A percentile compares a stretch with the other conserved stretches of the same genome.
phyloP scores from a whole-genome alignment of 75 land plant species.

The Pseudotsuga menziesii region DNA sequence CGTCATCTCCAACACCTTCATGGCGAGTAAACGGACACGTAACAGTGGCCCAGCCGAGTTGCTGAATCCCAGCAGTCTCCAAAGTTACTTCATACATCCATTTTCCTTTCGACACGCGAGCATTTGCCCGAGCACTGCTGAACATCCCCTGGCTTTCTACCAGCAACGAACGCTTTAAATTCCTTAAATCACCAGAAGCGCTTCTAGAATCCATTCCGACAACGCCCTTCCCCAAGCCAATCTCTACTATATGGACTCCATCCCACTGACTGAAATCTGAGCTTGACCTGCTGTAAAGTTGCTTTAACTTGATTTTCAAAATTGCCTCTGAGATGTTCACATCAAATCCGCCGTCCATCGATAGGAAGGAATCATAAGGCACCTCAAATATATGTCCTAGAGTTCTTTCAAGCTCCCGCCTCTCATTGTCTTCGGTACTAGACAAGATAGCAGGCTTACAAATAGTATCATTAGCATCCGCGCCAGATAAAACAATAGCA shows the following conservation, averaged over 20 bases:
- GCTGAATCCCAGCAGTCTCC: conserved; percentile 90
- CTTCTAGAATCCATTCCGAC: conserved; percentile 62
- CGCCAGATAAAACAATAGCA: conserved; percentile 39
- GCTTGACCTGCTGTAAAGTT: background rate
- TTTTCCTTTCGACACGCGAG: conserved; percentile 77
- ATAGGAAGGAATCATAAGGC: conserved; percentile 28
- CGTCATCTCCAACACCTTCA: conserved; percentile 96
- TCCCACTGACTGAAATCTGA: conserved; percentile 25
- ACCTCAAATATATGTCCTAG: conserved; percentile 67
- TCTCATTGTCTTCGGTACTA: conserved; percentile 45
- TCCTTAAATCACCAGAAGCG: conserved; percentile 59
- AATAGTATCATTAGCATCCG: conserved; percentile 19
- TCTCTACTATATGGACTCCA: conserved; percentile 38
- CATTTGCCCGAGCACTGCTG: conserved; percentile 85
- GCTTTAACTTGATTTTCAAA: conserved; percentile 17
- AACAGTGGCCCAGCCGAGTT: conserved; percentile 90
- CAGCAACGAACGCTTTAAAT: conserved; percentile 29
- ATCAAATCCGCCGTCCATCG: conserved; percentile 19
- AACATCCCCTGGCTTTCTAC: conserved; percentile 82
- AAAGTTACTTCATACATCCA: conserved; percentile 97
- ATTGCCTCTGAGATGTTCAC: conserved; percentile 19
- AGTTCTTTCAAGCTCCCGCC: conserved; percentile 60
- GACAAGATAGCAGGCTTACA: conserved; percentile 37
- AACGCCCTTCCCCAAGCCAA: conserved; percentile 12
- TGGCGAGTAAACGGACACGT: conserved; percentile 78